Evolutionary conservation across 1,139 yeast genomes (phyloP), one percentile per base, ranked within the genome.

Genomic region (Wickerhamomyces sp.): DNA sequence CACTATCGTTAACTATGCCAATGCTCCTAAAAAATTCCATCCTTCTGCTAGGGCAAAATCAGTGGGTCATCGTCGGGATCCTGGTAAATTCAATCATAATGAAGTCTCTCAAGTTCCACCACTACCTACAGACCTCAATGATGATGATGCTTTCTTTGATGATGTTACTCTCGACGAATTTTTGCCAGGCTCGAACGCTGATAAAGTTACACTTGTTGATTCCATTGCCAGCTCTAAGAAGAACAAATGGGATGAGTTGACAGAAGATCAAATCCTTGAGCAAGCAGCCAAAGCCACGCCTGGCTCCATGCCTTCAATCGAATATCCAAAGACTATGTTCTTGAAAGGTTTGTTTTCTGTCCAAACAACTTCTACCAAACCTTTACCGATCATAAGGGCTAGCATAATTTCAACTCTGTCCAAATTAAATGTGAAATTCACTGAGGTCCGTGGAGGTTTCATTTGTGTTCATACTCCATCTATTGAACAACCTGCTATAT

Each of bases 391-490:
- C 42, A 89, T 91, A 39, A 77, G 97, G 40, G 78, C 84, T 51
- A 89, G 85, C 54, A 79, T 91, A 32, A 84, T 91, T 23, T 74
- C 78, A 22, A 93, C 85, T 1, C 70, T 91, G 56, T 78, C 78
- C 23, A 77, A 77, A 45, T 66, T 87, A 52, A 89, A 88, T 16
- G 93, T 91, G 30, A 77, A 78, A 45, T 89, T 75, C 56, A 84
- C 80, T 45, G 98, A 91, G 59, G 95, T 91, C 17, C 83, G 83
- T 52, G 97, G 97, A 38, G 98, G 97, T 1, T 91, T 91, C 57
- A 72, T 85, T 23, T 91, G 98, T 63, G 70, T 78, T 11, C 91
- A 84, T 55, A 70, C 75, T 3, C 54, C 56, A 19, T 51, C 56
- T 2, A 49, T 51, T 23, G 43, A 37, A 22, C 40, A 28, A 28